Conservation (phyloP, 192 early-diverging fungal genomes). For the Thoreauomyces humboldtii region DNA sequence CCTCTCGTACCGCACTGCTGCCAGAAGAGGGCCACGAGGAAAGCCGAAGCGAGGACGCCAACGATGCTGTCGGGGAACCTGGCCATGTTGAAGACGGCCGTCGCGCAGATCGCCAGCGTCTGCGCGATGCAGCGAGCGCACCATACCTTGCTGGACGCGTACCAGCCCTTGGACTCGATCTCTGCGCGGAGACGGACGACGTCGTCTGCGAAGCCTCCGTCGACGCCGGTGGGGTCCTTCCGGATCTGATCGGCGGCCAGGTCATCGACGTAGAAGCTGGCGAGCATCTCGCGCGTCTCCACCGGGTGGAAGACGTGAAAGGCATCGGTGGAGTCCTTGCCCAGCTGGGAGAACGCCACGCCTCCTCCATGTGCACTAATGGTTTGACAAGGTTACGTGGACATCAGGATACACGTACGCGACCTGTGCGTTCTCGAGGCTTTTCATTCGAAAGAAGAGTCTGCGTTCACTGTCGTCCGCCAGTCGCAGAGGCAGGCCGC, state of each 20-base stretch:
- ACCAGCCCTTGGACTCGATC: constrained; percentile 62
- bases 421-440: not conserved
- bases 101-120: constrained; percentile 50
- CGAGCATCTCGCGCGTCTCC: constrained; percentile 60
- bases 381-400: not conserved
- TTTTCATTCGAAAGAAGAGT: not conserved
- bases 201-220: constrained; percentile 28
- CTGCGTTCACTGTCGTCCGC: too few relatives aligned
- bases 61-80: constrained; percentile 52
- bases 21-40: constrained; percentile 70
- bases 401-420: not conserved
- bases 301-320: constrained; percentile 75
- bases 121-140: constrained; percentile 60
- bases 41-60: constrained; percentile 54
- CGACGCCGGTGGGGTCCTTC: constrained; percentile 16
- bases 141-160: constrained; percentile 67
- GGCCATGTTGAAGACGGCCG: constrained; percentile 51
- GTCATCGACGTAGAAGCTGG: constrained; percentile 76
- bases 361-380: constrained; percentile 61
- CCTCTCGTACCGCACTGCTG: constrained; percentile 65
- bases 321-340: constrained; percentile 65
- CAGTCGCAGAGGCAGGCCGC: too few relatives aligned
- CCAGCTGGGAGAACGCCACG: constrained; percentile 69
- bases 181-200: too few relatives aligned
- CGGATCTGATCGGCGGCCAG: constrained; percentile 48